Evolutionary conservation across 2,329 filamentous ascomycete genomes (phyloP), one percentile per base, ranked within the genome.

Genomic region (Bipolaris victoriae): DNA sequence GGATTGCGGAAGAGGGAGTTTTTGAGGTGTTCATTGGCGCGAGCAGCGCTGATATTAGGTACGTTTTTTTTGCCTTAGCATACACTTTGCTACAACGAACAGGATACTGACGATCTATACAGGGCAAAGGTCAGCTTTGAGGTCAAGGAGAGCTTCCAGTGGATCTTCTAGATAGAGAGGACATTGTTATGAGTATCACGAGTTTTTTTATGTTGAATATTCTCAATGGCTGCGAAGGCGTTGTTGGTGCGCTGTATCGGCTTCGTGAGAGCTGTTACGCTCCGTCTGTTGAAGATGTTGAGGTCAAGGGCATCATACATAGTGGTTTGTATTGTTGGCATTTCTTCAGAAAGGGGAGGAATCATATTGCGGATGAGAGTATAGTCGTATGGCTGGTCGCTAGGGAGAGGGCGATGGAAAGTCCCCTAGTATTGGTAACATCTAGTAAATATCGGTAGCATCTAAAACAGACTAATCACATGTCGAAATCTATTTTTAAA

Each of bases 1-100:
- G 88, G 88, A 83, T 89, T 61, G 87, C 86, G 0, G 88, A 90
- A 72, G 83, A 87, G 74, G 88, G 88, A 1, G 69, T 65, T 2
- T 90, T 89, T 69, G 78, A 84, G 54, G 81, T 87, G 1, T 67
- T 88, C 44, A 79, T 90, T 64, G 88, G 86, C 2, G 82, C 86
- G 7, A 87, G 84, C 43, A 86, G 85, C 57, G 79, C 74, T 39
- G 87, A 90, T 78, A 87, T 89, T 66, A 82, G 83, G 86, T 87
- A 76, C 69, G 82, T 73, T 29, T 29, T 22, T 9, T 13, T 22
- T 18, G n/a, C n/a, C 46, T 26, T 10, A 6, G 15, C 35, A 29
- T 16, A 15, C 22, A n/a, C n/a, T n/a, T 41, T 11, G 22, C 15
- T 9, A 15, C 10, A 9, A 15, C 4, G 3, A 43, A 24, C 10